phyloP scores from a whole-genome alignment of 164 flowering plant genomes.

The Magnolia kwangsiensis region DNA sequence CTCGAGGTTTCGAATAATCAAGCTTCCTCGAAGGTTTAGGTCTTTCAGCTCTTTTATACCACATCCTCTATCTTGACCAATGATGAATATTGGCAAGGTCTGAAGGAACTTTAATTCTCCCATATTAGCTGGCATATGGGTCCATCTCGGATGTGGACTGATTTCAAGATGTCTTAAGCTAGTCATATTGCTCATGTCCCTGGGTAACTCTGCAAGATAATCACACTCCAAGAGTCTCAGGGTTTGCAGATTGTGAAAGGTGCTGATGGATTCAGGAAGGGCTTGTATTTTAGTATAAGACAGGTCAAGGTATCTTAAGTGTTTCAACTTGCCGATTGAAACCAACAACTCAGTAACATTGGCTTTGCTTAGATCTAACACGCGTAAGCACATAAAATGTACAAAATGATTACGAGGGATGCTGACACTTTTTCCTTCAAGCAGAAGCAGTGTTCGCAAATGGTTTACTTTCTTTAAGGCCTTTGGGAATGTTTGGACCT shows the following conservation, averaged over 20 bases:
- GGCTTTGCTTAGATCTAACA: neutral
- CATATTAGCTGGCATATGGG: neutral
- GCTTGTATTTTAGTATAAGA: neutral
- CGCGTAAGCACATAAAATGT: neutral
- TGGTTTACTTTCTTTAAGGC: neutral
- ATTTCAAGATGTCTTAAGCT: constrained; percentile 6
- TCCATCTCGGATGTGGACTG: no score
- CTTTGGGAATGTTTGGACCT: no score
- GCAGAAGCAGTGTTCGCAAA: neutral
- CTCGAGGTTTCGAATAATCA: neutral
- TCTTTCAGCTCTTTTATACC: neutral
- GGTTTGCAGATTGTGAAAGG: neutral
- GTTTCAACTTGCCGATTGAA: constrained; percentile 1
- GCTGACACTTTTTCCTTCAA: neutral
- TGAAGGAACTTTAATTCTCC: neutral
- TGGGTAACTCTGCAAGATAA: neutral
- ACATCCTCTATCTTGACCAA: neutral
- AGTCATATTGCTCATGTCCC: neutral
- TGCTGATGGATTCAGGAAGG: neutral
- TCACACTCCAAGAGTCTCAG: neutral
- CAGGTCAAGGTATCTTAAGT: neutral
- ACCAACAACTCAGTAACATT: neutral
- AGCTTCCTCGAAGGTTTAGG: neutral
- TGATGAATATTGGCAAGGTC: neutral
- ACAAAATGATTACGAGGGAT: neutral